Percentiles rank a stretch among this genome's conserved stretches.
Evolutionary conservation across 164 flowering plant species (phyloP).

Genomic region (Sextonia rubra): DNA sequence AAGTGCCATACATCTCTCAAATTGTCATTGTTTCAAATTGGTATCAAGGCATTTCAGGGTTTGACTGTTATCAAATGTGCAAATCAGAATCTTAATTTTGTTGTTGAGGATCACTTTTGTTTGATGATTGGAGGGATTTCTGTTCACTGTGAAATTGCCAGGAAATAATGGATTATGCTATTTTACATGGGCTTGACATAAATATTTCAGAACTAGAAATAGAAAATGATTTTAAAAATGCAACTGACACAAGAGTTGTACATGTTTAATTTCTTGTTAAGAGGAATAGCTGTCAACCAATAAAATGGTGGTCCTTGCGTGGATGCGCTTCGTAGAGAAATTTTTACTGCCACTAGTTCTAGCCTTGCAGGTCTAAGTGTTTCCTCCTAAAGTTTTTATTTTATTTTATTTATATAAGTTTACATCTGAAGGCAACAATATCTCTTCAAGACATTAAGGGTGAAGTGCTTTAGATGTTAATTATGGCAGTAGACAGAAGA

Average conservation of each 20-base stretch:
- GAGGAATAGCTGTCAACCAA: slow-evolving; percentile 56
- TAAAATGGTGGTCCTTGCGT: slow-evolving; percentile 44
- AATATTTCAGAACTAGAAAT: slow-evolving; percentile 62
- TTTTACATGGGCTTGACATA: slow-evolving; percentile 48
- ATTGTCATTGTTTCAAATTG: no score
- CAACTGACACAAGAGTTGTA: slow-evolving; percentile 45
- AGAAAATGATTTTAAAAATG: slow-evolving; percentile 35
- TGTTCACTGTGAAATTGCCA: slow-evolving; percentile 38
- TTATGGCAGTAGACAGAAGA: slow-evolving; percentile 95
- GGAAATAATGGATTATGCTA: slow-evolving; percentile 33
- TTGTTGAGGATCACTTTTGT: slow-evolving; percentile 36
- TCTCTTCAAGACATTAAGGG: slow-evolving; percentile 84
- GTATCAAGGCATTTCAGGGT: slow-evolving; percentile 55
- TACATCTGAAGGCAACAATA: slow-evolving; percentile 89
- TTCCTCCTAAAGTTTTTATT: slow-evolving; percentile 60
- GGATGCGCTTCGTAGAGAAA: slow-evolving; percentile 57
- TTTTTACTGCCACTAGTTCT: slow-evolving; percentile 26
- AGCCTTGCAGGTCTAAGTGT: slow-evolving; percentile 70
- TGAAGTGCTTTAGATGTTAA: slow-evolving; percentile 63
- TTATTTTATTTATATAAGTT: slow-evolving; percentile 78
- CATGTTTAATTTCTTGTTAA: slow-evolving; percentile 45
- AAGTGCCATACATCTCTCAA: no score
- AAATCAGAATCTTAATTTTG: slow-evolving; percentile 30
- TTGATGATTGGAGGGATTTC: slow-evolving; percentile 49
- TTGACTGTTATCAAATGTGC: slow-evolving; percentile 56